These are phyloP conservation scores for Microstegium vimineum DNA, from an alignment of 176 grass and related monocot species.

Conservation along the genomic window DNA sequence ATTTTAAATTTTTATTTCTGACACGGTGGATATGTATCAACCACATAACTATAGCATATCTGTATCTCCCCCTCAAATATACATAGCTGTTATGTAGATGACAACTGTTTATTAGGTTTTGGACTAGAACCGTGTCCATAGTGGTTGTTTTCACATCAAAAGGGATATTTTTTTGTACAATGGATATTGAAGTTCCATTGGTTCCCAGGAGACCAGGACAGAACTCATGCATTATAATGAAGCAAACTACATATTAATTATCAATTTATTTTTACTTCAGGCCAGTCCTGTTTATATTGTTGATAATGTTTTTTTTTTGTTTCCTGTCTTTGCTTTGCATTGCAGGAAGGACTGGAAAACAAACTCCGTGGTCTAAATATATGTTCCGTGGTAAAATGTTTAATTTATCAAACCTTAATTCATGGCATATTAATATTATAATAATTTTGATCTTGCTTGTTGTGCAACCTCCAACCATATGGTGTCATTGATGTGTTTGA, in stretches of 20 bases:
- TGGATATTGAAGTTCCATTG: background rate
- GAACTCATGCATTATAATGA: background rate
- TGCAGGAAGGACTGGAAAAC: slow-evolving; percentile 33
- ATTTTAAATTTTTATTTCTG: background rate
- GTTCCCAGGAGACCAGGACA: background rate
- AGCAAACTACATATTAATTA: background rate
- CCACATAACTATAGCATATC: background rate
- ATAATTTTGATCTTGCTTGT: background rate
- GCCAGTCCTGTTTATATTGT: background rate
- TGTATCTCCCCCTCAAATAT: background rate
- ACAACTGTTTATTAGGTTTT: background rate
- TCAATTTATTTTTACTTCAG: background rate
- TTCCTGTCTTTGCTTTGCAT: background rate
- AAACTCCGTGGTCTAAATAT: slow-evolving; percentile 32
- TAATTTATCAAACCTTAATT: background rate
- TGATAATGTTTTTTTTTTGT: background rate
- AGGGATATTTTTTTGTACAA: background rate
- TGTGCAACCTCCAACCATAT: background rate
- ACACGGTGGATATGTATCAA: background rate
- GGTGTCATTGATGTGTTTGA: background rate
- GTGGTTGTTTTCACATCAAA: background rate
- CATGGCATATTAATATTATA: background rate
- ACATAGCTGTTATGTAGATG: background rate
- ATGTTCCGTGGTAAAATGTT: slow-evolving; percentile 33
- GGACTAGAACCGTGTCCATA: background rate